A percentile compares a stretch with the other conserved stretches of the same genome.
These are phyloP conservation scores for Paraleonurus japonicus DNA, from an alignment of 257 asterid species.

Conservation along the genomic window DNA sequence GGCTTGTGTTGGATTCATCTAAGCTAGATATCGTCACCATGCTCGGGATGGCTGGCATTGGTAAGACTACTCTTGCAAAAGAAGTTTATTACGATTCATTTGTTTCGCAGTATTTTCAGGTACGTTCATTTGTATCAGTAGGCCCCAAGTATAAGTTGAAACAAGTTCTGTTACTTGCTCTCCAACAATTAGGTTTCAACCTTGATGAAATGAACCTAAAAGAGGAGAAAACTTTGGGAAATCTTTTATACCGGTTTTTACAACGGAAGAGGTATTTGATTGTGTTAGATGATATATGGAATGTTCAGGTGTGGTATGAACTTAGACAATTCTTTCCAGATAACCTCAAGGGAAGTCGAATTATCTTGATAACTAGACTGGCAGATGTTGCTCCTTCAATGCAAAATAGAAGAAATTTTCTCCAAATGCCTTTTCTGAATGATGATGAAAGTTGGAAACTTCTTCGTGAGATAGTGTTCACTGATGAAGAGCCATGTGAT, in stretches of 20 bases:
- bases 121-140: neutral
- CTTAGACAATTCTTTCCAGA: neutral
- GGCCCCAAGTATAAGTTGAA: neutral
- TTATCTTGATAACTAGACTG: constrained; percentile 4
- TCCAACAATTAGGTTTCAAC: no score
- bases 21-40: neutral
- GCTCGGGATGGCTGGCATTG: constrained; percentile 8
- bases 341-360: neutral
- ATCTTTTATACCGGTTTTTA: neutral
- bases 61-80: constrained; percentile 16
- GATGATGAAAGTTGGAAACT: neutral
- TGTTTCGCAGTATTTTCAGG: neutral
- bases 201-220: no score
- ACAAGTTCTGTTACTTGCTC: neutral
- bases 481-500: neutral
- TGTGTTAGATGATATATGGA: constrained; percentile 13
- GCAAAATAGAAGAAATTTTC: no score
- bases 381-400: neutral
- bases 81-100: neutral
- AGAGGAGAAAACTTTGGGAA: neutral
- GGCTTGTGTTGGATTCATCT: neutral
- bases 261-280: neutral
- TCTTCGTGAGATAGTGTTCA: neutral
- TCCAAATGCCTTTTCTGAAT: neutral
- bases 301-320: neutral